phyloP scores from a whole-genome alignment of 2,329 filamentous ascomycete genomes.

The Chaetomium sp. region DNA sequence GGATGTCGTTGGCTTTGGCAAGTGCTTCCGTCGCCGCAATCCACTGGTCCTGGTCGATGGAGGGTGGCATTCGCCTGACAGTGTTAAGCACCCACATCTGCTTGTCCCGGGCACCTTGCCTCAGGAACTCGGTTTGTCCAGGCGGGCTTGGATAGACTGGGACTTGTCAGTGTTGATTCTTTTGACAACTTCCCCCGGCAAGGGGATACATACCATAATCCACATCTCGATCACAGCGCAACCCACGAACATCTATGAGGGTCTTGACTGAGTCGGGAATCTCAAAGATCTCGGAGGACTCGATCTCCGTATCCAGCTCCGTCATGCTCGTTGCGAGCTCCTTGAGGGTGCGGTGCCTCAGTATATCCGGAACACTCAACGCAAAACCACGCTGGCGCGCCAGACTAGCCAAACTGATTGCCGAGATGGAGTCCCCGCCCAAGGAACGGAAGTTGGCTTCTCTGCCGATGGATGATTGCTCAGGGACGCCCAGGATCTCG shows the following conservation, averaged over 20 bases:
- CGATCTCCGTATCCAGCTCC: no score
- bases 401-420: neutral
- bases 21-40: neutral
- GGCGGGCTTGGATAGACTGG: neutral
- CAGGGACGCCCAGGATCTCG: neutral
- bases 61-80: neutral
- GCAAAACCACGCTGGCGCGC: neutral
- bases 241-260: neutral
- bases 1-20: neutral
- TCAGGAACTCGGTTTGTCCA: neutral
- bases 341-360: neutral
- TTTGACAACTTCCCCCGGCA: no score
- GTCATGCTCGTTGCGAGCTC: neutral
- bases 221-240: no score
- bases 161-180: neutral
- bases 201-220: no score
- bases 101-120: neutral
- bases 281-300: no score
- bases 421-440: neutral
- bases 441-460: neutral
- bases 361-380: neutral
- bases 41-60: neutral
- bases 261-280: neutral
- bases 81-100: neutral
- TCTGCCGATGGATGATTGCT: neutral